These are phyloP conservation scores for Wickerhamiella dianesei DNA, from an alignment of 805 yeast species.

Conservation along the genomic window DNA sequence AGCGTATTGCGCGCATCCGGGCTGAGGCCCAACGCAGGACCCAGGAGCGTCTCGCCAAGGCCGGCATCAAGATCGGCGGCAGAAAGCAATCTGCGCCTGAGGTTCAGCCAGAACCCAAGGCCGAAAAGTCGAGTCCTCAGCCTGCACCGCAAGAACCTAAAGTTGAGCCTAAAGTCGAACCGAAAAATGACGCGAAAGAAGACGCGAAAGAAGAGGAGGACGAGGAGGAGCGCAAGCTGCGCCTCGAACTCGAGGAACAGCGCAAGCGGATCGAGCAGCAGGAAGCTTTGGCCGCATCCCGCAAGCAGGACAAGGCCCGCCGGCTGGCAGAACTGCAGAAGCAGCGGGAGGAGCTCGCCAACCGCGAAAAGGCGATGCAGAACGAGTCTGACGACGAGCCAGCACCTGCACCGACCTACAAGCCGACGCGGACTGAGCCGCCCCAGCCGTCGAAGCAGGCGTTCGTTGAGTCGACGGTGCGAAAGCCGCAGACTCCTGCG, in stretches of 20 bases:
- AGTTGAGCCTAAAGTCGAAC: no score
- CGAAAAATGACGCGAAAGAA: constrained; percentile 19
- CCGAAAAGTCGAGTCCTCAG: not conserved
- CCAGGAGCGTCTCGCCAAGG: constrained; percentile 19
- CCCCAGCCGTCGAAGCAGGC: not conserved
- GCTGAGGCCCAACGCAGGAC: constrained; percentile 21
- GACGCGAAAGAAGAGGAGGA: constrained; percentile 27
- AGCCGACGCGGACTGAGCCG: constrained; percentile 6
- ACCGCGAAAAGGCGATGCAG: constrained; percentile 20
- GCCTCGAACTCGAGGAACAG: constrained; percentile 27
- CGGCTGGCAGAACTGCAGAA: constrained; percentile 20
- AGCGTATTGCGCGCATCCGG: constrained; percentile 20
- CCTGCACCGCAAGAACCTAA: not conserved
- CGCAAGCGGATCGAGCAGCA: constrained; percentile 27
- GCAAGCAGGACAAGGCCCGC: constrained; percentile 21
- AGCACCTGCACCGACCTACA: constrained; percentile 9
- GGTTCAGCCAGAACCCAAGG: not conserved
- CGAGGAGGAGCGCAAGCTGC: constrained; percentile 29
- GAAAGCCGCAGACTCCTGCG: constrained; percentile 12
- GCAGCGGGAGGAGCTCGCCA: constrained; percentile 18
- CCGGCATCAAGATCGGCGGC: constrained; percentile 16
- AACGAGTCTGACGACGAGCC: constrained; percentile 17
- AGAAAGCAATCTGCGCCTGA: not conserved
- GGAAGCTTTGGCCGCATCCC: constrained; percentile 21
- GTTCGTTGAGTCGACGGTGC: constrained; percentile 9